Percentiles rank a stretch among this genome's conserved stretches.
Conservation (phyloP, 2,329 filamentous ascomycete genomes). For the Parastagonospora nodorum region DNA sequence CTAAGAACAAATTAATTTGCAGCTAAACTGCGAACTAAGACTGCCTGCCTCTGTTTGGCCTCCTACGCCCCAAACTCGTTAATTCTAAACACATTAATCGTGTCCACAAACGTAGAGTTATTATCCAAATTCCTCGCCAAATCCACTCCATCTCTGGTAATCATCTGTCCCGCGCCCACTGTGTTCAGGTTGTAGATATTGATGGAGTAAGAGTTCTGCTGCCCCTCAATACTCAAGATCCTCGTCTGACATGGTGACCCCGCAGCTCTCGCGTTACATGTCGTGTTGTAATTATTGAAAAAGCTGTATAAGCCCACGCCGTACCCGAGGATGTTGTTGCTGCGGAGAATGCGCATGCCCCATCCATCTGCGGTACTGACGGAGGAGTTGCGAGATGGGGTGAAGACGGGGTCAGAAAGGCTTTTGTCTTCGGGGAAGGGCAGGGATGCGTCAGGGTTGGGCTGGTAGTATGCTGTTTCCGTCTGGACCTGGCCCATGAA, state of each 20-base stretch:
- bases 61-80: slow-evolving; percentile 12
- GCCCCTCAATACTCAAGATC: slow-evolving; percentile 56
- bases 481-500: slow-evolving; percentile 86
- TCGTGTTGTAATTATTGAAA: slow-evolving; percentile 66
- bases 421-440: slow-evolving; percentile 65
- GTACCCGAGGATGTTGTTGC: slow-evolving; percentile 62
- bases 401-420: slow-evolving; percentile 73
- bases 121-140: slow-evolving; percentile 55
- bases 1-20: too few relatives aligned
- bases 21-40: too few relatives aligned
- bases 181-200: slow-evolving; percentile 57
- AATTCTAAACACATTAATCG: slow-evolving; percentile 39
- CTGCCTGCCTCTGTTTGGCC: too few relatives aligned
- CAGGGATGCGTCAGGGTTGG: slow-evolving; percentile 73
- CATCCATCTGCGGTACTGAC: slow-evolving; percentile 57
- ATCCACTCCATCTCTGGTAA: slow-evolving; percentile 51
- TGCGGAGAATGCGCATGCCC: slow-evolving; percentile 66
- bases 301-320: slow-evolving; percentile 71
- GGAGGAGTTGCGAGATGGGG: slow-evolving; percentile 54
- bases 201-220: slow-evolving; percentile 35
- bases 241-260: slow-evolving; percentile 53
- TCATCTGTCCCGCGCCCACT: slow-evolving; percentile 52
- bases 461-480: slow-evolving; percentile 85
- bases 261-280: slow-evolving; percentile 23
- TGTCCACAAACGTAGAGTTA: slow-evolving; percentile 49